A percentile compares a stretch with the other conserved stretches of the same genome.
Conservation (phyloP, 2,329 filamentous ascomycete genomes). For the Fonsecaea nubica region DNA sequence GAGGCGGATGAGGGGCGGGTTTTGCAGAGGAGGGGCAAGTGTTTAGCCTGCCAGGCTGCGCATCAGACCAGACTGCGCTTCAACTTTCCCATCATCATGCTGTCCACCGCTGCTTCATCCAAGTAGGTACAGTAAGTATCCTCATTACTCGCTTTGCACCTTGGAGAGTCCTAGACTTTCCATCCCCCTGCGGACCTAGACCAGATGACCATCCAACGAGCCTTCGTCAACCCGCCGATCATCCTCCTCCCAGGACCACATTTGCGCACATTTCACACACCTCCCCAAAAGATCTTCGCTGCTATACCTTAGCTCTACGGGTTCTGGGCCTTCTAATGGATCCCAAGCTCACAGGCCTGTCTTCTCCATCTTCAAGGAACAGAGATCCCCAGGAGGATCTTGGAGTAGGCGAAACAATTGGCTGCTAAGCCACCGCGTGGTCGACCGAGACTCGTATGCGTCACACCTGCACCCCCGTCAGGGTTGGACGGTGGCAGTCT, state of each 20-base stretch:
- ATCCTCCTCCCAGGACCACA: not conserved
- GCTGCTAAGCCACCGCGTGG: not conserved
- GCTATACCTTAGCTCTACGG: not conserved
- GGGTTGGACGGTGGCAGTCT: not conserved
- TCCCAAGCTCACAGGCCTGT: not conserved
- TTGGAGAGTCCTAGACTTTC: not conserved
- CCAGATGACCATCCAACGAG: not conserved
- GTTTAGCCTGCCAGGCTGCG: no score
- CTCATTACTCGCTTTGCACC: not conserved
- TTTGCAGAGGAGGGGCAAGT: no score
- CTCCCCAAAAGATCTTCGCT: not conserved
- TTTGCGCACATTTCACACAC: not conserved
- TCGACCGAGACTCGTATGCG: not conserved
- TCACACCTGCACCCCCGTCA: not conserved
- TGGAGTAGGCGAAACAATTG: not conserved
- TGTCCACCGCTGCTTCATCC: not conserved
- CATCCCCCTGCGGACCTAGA: not conserved
- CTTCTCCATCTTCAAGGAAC: not conserved
- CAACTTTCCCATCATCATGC: not conserved
- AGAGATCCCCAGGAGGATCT: conserved; percentile 4
- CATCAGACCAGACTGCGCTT: not conserved
- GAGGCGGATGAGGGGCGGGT: no score
- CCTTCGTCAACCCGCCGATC: not conserved
- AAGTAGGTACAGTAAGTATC: not conserved
- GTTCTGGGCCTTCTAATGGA: conserved; percentile 1